phyloP scores from a whole-genome alignment of 441 rosid species.

The Euphorbia celastroides region DNA sequence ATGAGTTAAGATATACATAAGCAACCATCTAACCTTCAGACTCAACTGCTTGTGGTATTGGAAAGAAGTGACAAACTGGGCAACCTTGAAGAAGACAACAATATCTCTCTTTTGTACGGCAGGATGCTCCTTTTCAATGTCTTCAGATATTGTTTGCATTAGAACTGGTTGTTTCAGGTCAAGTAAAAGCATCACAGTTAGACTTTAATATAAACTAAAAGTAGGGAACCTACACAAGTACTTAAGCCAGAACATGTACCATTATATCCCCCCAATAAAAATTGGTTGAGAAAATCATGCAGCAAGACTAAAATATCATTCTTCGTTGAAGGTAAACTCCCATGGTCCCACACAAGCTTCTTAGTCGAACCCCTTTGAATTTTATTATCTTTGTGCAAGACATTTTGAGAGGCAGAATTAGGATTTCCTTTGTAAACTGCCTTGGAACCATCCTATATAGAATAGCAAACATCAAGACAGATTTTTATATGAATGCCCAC shows the following conservation, averaged over 20 bases:
- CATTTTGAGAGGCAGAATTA: constrained; percentile 35
- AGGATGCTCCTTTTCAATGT: constrained; percentile 85
- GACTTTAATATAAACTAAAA: constrained; percentile 1
- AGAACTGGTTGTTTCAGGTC: constrained; percentile 46
- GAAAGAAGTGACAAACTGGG: constrained; percentile 75
- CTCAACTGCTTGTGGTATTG: constrained; percentile 60
- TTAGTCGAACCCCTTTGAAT: constrained; percentile 42
- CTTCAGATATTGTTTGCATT: constrained; percentile 80
- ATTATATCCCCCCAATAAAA: constrained; percentile 84
- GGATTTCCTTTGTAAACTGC: constrained; percentile 70
- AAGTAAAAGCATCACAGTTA: constrained; percentile 19
- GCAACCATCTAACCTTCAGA: constrained; percentile 53
- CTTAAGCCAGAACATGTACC: constrained; percentile 40
- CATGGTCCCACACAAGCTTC: constrained; percentile 65
- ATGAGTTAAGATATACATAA: constrained; percentile 13
- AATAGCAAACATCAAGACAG: constrained; percentile 10
- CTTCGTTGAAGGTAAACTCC: constrained; percentile 44
- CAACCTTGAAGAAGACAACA: constrained; percentile 71
- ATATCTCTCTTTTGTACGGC: constrained; percentile 78
- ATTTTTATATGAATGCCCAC: constrained; percentile 10
- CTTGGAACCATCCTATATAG: constrained; percentile 78
- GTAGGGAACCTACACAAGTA: constrained; percentile 10
- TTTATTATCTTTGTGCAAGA: constrained; percentile 43
- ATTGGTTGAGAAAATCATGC: constrained; percentile 77
- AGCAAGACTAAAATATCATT: constrained; percentile 55